phyloP scores from a whole-genome alignment of 768 basidiomycete genomes.

The Pleurotus cornucopiae region DNA sequence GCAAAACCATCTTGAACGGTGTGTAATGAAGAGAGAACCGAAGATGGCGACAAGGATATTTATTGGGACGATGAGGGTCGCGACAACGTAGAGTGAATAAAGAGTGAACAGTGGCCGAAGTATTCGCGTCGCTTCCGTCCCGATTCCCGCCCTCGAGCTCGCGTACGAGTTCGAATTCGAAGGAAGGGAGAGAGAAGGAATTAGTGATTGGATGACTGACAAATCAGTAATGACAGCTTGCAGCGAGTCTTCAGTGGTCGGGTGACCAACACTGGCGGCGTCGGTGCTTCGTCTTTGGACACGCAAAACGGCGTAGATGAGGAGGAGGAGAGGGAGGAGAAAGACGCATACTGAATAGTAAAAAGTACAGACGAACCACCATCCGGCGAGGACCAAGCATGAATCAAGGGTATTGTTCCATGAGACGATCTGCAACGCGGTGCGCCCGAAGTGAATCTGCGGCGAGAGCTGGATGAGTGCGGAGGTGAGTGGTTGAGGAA shows the following conservation, averaged over 20 bases:
- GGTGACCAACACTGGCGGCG: not conserved
- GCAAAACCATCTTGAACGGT: constrained; percentile 65
- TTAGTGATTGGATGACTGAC: constrained; percentile 54
- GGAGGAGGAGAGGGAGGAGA: constrained; percentile 49
- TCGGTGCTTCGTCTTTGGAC: constrained; percentile 18
- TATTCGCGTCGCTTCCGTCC: too few relatives aligned
- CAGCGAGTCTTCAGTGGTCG: constrained; percentile 46
- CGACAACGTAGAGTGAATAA: constrained; percentile 63
- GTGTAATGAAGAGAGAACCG: constrained; percentile 56
- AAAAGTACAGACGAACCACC: constrained; percentile 78
- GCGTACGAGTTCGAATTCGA: constrained; percentile 20
- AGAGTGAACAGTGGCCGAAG: constrained; percentile 54
- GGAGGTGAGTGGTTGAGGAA: constrained; percentile 58
- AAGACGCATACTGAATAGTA: constrained; percentile 47
- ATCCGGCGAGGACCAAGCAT: constrained; percentile 61
- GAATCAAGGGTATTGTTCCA: constrained; percentile 54
- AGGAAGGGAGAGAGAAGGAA: constrained; percentile 36
- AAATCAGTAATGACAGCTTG: constrained; percentile 61
- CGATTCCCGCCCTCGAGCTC: too few relatives aligned
- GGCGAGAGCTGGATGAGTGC: constrained; percentile 63
- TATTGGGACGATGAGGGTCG: constrained; percentile 60
- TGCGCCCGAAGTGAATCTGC: constrained; percentile 37
- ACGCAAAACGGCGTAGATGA: constrained; percentile 19
- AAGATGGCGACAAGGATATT: constrained; percentile 55
- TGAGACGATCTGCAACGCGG: constrained; percentile 42